phyloP scores from a whole-genome alignment of 768 basidiomycete genomes.

The Leccinum rimulosum region DNA sequence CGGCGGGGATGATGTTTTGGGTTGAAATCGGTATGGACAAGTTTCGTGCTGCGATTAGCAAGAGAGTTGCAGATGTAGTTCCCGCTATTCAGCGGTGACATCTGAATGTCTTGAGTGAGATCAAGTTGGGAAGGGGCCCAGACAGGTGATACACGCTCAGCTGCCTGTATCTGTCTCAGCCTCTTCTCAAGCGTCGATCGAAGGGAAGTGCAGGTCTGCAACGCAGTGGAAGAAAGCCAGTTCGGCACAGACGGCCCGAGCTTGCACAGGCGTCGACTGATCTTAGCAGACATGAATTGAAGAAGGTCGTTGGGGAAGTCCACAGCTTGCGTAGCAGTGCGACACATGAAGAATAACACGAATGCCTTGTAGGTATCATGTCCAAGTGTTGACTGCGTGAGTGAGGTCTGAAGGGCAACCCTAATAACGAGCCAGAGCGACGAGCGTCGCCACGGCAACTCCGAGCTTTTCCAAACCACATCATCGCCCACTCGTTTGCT shows the following conservation, averaged over 20 bases:
- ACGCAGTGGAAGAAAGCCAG: constrained; percentile 37
- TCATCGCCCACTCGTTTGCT: constrained; percentile 5
- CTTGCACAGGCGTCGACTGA: constrained; percentile 25
- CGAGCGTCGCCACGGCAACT: constrained; percentile 31
- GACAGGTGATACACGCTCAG: constrained; percentile 24
- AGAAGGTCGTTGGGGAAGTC: constrained; percentile 29
- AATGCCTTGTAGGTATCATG: constrained; percentile 44
- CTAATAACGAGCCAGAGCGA: constrained; percentile 36
- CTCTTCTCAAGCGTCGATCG: constrained; percentile 26
- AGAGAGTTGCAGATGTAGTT: not conserved
- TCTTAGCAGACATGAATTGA: constrained; percentile 28
- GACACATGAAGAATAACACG: constrained; percentile 40
- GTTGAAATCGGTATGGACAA: not conserved
- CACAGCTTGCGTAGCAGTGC: constrained; percentile 17
- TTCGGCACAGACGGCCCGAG: constrained; percentile 22
- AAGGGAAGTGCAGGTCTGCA: constrained; percentile 32
- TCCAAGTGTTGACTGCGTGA: constrained; percentile 13
- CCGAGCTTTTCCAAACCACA: not conserved
- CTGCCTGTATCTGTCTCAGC: constrained; percentile 33
- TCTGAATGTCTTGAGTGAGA: not conserved
- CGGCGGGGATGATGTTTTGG: constrained; percentile 6
- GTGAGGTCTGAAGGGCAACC: constrained; percentile 33
- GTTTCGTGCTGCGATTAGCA: not conserved
- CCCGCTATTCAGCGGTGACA: not conserved
- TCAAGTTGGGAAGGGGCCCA: constrained; percentile 29